Base-by-base conservation (phyloP, 2,329 filamentous ascomycete genomes). In the Trichoderma aggressivum region DNA sequence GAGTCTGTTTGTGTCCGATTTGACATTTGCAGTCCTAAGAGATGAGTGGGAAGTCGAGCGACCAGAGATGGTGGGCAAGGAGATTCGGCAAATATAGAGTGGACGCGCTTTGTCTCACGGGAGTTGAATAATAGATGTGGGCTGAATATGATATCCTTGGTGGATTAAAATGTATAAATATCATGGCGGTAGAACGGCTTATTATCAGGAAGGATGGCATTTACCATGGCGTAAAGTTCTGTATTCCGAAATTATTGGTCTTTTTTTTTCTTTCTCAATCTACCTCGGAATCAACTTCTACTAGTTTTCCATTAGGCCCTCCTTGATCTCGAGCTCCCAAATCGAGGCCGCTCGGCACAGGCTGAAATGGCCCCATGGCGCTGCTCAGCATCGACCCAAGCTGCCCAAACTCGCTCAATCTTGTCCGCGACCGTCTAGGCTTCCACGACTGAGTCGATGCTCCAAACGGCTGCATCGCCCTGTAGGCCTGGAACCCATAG, bases 1-100 rank as follows among this genome's bases (percentile, higher is more conserved):
- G 75, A 94, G 94, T 47, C 86, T 99, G 73, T 84, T 99, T 34
- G 88, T 98, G 7, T 94, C 93, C 12, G 96, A 99, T 79, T 86
- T 94, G 67, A 86, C 97, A 2, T 98, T 97, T 82, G 94, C 96
- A 0, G 90, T 94, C 7, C 84, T 99, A 73, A 86, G 96, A 72
- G 96, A 99, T 77, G 96, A 99, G 81, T 94, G 94, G 91, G 96
- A 99, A 80, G 88, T 93, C 6, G 94, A 98, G 78, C 85, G 95
- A 74, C 96, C 96, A 0, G 95, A 97, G 76, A 91, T 96, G 87
- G 90, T 88, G 72, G 96, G 94, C 63, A 95, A 95, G 81, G 93
- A 97, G 74, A 91, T 94, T 62, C 90, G 90, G 78, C 93, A 96
- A 81, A 94, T 97, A 78, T 96, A 87, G 74, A 60, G 47, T 60